Percentiles rank a stretch among this genome's conserved stretches.
phyloP scores from a whole-genome alignment of 768 basidiomycete genomes.

The Megacollybia marginata region DNA sequence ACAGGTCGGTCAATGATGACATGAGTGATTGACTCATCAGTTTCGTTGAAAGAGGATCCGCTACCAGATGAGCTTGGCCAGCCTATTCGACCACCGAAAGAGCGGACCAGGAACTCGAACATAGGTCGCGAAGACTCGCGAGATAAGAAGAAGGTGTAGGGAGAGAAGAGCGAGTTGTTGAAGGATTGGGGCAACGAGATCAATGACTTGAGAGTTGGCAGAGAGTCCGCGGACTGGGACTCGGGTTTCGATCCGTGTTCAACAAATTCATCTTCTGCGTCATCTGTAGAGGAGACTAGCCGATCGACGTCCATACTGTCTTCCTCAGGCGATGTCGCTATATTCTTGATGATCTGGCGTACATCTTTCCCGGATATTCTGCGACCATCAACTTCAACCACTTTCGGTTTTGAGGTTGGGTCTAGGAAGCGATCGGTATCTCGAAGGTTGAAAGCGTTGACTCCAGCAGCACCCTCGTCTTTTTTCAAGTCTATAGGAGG shows the following conservation, averaged over 20 bases:
- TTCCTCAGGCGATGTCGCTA: slow-evolving; percentile 23
- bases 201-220: slow-evolving; percentile 66
- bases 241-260: slow-evolving; percentile 47
- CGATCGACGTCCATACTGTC: slow-evolving; percentile 31
- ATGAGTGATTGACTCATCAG: slow-evolving; percentile 84
- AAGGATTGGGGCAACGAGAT: slow-evolving; percentile 50
- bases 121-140: slow-evolving; percentile 86
- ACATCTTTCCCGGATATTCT: slow-evolving; percentile 46
- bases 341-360: slow-evolving; percentile 54
- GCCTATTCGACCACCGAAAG: slow-evolving; percentile 87
- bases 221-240: slow-evolving; percentile 32
- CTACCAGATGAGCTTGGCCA: slow-evolving; percentile 80
- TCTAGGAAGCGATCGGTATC: slow-evolving; percentile 24
- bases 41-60: slow-evolving; percentile 74
- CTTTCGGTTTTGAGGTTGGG: slow-evolving; percentile 41
- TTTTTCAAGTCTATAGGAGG: slow-evolving; percentile 79
- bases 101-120: slow-evolving; percentile 90
- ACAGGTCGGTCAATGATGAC: slow-evolving; percentile 89
- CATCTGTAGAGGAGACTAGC: slow-evolving; percentile 25
- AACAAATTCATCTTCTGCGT: slow-evolving; percentile 64
- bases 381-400: slow-evolving; percentile 35
- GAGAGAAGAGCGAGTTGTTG: slow-evolving; percentile 64
- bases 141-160: slow-evolving; percentile 89
- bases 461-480: slow-evolving; percentile 80
- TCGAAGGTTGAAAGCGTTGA: slow-evolving; percentile 81